Conservation (phyloP, 129 eudicot genomes). For the Flaveria bidentis region DNA sequence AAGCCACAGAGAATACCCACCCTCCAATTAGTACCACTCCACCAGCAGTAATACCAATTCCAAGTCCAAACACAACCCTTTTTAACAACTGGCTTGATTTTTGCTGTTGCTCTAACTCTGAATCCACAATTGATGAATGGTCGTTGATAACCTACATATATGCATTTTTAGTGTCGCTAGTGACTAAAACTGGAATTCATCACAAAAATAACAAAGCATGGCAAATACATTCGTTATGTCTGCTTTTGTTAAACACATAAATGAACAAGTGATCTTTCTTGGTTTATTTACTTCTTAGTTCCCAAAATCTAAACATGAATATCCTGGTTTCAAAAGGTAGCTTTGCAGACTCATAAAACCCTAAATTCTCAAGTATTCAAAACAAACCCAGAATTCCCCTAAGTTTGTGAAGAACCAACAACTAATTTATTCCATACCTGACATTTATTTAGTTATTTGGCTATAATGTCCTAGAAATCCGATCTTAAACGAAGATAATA, state of each 20-base stretch:
- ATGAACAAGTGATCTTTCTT: background rate
- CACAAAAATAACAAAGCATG: background rate
- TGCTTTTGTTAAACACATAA: background rate
- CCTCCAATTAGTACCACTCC: conserved; percentile 90
- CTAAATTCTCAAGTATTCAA: background rate
- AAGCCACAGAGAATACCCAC: conserved; percentile 76
- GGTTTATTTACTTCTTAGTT: background rate
- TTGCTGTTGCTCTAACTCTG: conserved; percentile 37
- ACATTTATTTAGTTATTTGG: background rate
- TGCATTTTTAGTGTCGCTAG: conserved; percentile 31
- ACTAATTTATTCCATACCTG: background rate
- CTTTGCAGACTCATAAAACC: background rate
- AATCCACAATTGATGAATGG: conserved; percentile 28
- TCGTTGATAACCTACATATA: conserved; percentile 52
- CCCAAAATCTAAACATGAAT: conserved; percentile 6
- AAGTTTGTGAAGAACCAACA: background rate
- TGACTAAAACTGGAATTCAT: conserved; percentile 13
- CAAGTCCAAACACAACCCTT: conserved; percentile 81
- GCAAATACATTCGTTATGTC: background rate
- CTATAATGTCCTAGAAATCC: background rate
- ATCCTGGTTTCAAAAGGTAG: conserved; percentile 6
- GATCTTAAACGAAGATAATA: background rate
- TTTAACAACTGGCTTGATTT: conserved; percentile 72
- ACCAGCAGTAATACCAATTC: conserved; percentile 75
- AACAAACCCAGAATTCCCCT: background rate